Base-by-base conservation (phyloP, 1,284 basidiomycete species). In the Bothia castanella region DNA sequence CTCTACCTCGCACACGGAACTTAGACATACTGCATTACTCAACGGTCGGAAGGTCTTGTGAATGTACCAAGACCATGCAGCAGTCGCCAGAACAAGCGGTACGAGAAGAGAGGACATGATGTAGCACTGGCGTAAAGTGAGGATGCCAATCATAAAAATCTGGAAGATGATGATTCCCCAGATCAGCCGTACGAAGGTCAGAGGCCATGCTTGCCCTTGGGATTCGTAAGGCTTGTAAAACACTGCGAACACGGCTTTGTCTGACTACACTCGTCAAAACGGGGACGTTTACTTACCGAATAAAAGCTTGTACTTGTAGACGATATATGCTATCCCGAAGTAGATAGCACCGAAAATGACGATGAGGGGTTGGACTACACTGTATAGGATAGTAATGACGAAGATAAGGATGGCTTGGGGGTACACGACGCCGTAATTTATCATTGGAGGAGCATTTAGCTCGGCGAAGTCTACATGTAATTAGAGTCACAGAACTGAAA, bases 281-380 rank as follows among this genome's bases (percentile, higher is more conserved):
- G 10, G 20, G 4, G 27, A 34, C 3, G 21, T n/a, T 5, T 13
- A 69, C 87, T 55, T 50, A 92, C 92, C 89, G 63, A 97, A 97
- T 2, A 97, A 75, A 3, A 97, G 78, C 66, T 97, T 96, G 74
- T 97, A 97, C 75, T 99, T 99, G 80, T 96, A 97, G 4, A 97
- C 93, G 5, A 97, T 76, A 63, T 95, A 99, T 3, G 82, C 92
- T 45, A 91, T 76, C 11, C 92, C 95, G 64, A 99, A 99, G 71
- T 99, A 99, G 35, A 96, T 73, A 0, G 94, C 89, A 10, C 94
- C 93, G 62, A 99, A 99, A 20, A 97, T 79, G 47, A 97, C 78
- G 62, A 99, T 97, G 51, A 97, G 77, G 0, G 96, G 96, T 55
- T 94, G 91, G 11, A 97, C 90, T 57, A 99, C 89, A 66, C 92